Base-by-base conservation (phyloP, 2,329 filamentous ascomycete species). In the Amauroascus verrucosus region DNA sequence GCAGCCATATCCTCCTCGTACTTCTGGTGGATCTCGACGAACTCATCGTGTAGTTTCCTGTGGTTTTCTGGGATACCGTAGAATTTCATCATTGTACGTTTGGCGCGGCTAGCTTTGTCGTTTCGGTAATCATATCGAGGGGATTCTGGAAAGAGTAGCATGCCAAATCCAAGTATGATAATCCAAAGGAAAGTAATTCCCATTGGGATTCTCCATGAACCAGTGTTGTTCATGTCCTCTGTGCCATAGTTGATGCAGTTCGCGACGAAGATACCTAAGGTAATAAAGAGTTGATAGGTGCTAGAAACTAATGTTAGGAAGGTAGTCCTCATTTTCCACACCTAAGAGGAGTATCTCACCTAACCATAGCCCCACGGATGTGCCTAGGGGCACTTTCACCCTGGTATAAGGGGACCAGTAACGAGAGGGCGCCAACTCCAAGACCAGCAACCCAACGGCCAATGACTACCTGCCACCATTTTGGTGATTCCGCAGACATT, bases 101-200 rank as follows among this genome's bases (percentile, higher is more conserved):
- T 72, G 6, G 79, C 78, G 38, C 69, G 67, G 13, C 80, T 77
- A 33, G 75, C 61, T 26, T 74, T 75, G 54, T 77, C 77, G 28
- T 74, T 62, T 43, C 78, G 73, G 65, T 79, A 81, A 55, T 78
- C 76, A 69, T 71, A 81, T 41, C 79, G 75, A n/a, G 79, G 79
- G 11, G 73, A 76, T 60, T 82, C 79, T 14, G 75, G 76, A 24
- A 82, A 71, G 64, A 80, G 77, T 22, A 77, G 62, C 48, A 80
- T 79, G 20, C 78, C 78, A 33, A 74, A 54, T 46, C 73, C 73
- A 63, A 82, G 76, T 50, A 81, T 73, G 24, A 73, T 64, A 3
- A 78, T 73, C 73, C 76, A 81, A 60, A 80, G 72, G 59, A 80
- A 81, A 18, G 77, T 77, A 46, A 82, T 70, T 6, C 78, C 79